These are phyloP conservation scores for Aureobasidium melanogenum DNA, from an alignment of 2,329 filamentous ascomycete species.

Conservation along the genomic window DNA sequence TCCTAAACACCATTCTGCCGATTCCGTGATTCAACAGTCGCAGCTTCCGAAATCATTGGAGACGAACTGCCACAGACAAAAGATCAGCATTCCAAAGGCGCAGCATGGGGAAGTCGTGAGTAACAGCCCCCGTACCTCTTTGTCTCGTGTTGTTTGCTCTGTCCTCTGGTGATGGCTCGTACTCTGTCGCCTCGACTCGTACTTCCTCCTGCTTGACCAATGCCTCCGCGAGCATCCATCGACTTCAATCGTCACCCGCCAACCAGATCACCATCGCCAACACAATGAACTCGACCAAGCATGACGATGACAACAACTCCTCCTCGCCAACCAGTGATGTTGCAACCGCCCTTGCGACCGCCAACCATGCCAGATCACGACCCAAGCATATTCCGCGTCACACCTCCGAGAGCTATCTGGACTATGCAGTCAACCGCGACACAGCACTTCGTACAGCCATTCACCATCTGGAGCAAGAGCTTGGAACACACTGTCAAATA, in stretches of 20 bases:
- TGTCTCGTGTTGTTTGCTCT: slow-evolving; percentile 1
- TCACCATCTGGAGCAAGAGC: slow-evolving; percentile 23
- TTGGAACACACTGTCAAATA: slow-evolving; percentile 22
- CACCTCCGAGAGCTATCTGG: slow-evolving; percentile 22
- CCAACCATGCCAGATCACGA: slow-evolving; percentile 26
- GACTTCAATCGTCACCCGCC: not conserved
- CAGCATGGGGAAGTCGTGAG: slow-evolving; percentile 14
- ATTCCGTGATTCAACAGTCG: not conserved
- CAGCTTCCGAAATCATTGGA: not conserved
- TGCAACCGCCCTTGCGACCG: not conserved
- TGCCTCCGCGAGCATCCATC: not conserved
- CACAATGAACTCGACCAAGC: not conserved
- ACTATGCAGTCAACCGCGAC: slow-evolving; percentile 25
- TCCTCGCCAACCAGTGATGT: not conserved
- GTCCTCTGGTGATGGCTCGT: not conserved
- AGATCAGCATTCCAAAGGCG: slow-evolving; percentile 1
- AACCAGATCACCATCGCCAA: not conserved
- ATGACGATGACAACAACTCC: not conserved
- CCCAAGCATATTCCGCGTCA: slow-evolving; percentile 26
- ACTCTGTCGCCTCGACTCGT: not conserved
- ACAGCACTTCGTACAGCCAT: slow-evolving; percentile 25
- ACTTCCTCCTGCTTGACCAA: not conserved
- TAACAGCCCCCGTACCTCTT: not conserved
- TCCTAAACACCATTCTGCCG: not conserved
- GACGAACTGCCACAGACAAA: not conserved